These are phyloP conservation scores for Coemansia sp. DNA, from an alignment of 192 early-diverging fungal species.

Conservation along the genomic window DNA sequence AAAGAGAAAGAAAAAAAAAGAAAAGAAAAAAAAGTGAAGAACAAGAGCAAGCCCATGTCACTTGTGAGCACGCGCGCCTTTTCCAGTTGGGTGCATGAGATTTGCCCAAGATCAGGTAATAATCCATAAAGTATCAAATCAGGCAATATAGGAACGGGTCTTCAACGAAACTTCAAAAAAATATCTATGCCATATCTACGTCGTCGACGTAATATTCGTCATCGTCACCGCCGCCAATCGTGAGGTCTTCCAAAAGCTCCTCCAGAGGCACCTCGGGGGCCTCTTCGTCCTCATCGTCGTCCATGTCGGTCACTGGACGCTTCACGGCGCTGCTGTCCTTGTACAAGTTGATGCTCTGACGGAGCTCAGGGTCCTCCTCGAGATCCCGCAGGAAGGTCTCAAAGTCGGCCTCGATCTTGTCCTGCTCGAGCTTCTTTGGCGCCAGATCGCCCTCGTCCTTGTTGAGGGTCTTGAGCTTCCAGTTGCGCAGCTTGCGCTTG, in stretches of 20 bases:
- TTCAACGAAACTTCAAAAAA: not conserved
- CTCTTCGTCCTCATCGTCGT: slow-evolving; percentile 63
- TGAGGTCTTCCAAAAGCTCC: slow-evolving; percentile 93
- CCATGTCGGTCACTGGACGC: slow-evolving; percentile 24
- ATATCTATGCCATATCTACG: slow-evolving; percentile 26
- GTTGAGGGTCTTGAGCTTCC: slow-evolving; percentile 86
- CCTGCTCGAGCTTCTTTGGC: slow-evolving; percentile 75
- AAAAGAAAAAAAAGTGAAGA: not conserved
- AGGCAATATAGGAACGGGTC: not conserved
- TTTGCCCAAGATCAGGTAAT: not conserved
- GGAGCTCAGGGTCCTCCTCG: slow-evolving; percentile 97
- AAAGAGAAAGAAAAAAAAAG: not conserved
- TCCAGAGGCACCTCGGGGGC: slow-evolving; percentile 93
- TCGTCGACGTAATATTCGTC: slow-evolving; percentile 25
- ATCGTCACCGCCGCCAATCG: slow-evolving; percentile 66
- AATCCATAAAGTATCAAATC: not conserved
- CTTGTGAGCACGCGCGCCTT: not conserved
- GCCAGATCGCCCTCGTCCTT: slow-evolving; percentile 91
- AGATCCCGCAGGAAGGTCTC: slow-evolving; percentile 97
- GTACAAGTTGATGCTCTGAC: slow-evolving; percentile 94
- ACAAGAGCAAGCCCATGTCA: not conserved
- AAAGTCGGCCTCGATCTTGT: slow-evolving; percentile 83
- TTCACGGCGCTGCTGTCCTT: slow-evolving; percentile 52
- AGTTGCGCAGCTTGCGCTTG: slow-evolving; percentile 83
- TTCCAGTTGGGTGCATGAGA: not conserved